Percentiles rank a stretch among this genome's conserved stretches.
Conservation (phyloP, 148 eudicot species). For the Cornus florida region DNA sequence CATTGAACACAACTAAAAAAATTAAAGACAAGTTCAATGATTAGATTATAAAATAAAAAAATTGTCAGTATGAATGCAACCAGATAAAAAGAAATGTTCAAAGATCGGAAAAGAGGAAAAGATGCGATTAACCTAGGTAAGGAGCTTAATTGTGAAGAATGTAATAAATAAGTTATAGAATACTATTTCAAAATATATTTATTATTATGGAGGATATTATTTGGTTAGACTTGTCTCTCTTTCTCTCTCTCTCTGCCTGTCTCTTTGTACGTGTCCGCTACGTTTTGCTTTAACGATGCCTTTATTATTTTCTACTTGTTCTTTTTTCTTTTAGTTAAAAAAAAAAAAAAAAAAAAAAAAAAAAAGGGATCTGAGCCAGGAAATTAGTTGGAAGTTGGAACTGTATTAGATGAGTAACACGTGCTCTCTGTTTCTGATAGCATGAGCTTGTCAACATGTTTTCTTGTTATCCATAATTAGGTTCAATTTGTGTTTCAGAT, state of each 20-base stretch:
- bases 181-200: background rate
- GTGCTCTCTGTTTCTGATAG: background rate
- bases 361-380: no score
- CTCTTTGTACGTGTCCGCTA: background rate
- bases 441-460: background rate
- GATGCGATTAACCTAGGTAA: background rate
- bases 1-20: background rate
- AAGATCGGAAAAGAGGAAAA: background rate
- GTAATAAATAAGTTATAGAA: background rate
- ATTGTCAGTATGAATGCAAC: no score
- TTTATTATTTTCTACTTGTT: background rate
- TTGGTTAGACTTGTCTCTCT: background rate
- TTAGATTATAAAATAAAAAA: no score
- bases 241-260: background rate
- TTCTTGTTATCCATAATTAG: background rate
- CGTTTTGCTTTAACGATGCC: background rate
- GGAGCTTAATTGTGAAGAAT: background rate
- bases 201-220: background rate
- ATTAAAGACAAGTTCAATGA: background rate
- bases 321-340: background rate
- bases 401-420: background rate
- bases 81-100: background rate
- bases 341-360: no score
- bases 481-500: conserved; percentile 25
- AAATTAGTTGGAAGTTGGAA: no score